Conservation (phyloP, 345 rosid species). For the Gossypium australe region DNA sequence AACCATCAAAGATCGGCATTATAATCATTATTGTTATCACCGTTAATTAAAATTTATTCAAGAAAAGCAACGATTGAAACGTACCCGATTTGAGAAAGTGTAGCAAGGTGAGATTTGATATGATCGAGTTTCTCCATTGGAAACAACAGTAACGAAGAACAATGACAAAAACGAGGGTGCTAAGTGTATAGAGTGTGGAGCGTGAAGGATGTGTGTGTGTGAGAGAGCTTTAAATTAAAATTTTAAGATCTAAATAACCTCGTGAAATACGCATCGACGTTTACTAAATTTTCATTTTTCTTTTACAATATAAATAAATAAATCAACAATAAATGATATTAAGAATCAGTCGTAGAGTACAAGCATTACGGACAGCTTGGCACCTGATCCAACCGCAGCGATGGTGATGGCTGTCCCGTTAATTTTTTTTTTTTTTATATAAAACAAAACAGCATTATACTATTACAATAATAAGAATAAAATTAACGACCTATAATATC, state of each 20-base stretch:
- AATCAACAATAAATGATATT: neutral
- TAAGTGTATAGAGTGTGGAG: neutral
- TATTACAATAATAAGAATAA: too few species aligned
- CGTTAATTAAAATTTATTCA: neutral
- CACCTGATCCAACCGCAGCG: neutral
- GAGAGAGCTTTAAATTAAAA: neutral
- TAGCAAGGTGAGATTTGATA: constrained; percentile 45
- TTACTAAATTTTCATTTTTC: neutral
- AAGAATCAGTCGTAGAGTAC: neutral
- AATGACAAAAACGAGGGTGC: neutral
- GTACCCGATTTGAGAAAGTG: constrained; percentile 68
- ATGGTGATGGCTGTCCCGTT: neutral
- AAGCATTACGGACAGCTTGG: neutral
- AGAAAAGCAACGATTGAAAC: neutral
- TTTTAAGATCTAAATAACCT: neutral
- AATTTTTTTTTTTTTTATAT: neutral
- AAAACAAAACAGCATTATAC: too few species aligned
- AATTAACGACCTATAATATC: too few species aligned
- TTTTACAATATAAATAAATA: neutral
- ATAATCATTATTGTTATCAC: neutral
- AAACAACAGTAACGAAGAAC: neutral
- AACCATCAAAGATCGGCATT: neutral
- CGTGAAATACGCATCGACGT: neutral
- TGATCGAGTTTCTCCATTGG: constrained; percentile 44
- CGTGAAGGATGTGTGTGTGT: neutral